phyloP scores from a whole-genome alignment of 768 basidiomycete genomes.

The Calvatia gigantea region DNA sequence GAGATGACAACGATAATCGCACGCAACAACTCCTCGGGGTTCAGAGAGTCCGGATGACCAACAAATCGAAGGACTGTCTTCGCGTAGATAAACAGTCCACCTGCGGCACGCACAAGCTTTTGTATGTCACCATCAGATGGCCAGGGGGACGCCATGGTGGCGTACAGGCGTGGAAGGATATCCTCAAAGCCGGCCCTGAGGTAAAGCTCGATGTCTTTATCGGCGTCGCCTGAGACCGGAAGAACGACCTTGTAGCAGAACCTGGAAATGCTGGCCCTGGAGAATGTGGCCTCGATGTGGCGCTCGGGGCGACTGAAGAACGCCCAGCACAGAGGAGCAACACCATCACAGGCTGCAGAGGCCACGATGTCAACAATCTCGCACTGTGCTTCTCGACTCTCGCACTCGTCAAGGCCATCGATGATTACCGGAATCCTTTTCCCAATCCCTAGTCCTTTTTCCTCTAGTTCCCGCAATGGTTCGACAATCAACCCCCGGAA shows the following conservation, averaged over 20 bases:
- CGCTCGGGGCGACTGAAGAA: constrained; percentile 1
- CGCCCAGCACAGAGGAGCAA: not conserved
- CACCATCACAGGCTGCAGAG: not conserved
- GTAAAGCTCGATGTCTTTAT: constrained; percentile 2
- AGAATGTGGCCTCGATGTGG: not conserved
- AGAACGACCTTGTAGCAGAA: not conserved
- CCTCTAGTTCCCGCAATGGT: not conserved
- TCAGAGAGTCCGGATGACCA: constrained; percentile 15
- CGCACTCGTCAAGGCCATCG: constrained; percentile 1
- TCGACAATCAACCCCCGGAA: not conserved
- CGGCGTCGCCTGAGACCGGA: not conserved
- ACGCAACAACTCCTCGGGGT: not conserved
- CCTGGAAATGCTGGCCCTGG: not conserved
- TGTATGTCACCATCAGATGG: constrained; percentile 10
- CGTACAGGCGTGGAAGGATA: not conserved
- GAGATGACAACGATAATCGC: not conserved
- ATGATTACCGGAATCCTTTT: not conserved
- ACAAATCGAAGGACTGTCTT: constrained; percentile 23
- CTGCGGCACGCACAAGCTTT: constrained; percentile 17
- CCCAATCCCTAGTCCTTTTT: not conserved
- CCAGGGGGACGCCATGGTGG: constrained; percentile 1
- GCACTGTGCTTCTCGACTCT: not conserved
- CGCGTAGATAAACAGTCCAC: constrained; percentile 25
- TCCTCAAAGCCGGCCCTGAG: not conserved
- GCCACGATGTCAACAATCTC: constrained; percentile 1